These are phyloP conservation scores for Ophiocordyceps camponoti-saundersi DNA, from an alignment of 2,329 filamentous ascomycete genomes.

Conservation along the genomic window DNA sequence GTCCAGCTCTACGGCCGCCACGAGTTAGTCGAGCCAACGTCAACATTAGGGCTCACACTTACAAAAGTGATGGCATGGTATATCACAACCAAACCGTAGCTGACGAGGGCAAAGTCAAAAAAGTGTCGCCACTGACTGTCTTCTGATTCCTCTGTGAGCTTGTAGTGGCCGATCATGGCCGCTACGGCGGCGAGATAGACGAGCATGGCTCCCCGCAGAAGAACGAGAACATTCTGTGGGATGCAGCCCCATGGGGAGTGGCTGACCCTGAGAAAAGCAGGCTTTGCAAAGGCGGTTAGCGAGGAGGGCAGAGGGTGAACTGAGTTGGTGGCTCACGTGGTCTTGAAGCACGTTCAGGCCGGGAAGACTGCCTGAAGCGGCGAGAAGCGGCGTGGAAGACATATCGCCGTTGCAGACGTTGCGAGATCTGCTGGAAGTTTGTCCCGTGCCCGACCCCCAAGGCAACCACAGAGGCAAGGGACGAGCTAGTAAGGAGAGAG, in stretches of 20 bases:
- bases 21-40: not conserved
- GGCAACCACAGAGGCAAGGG: not conserved
- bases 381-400: conserved; percentile 18
- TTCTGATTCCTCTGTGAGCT: conserved; percentile 21
- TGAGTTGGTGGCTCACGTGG: conserved; percentile 10
- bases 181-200: conserved; percentile 24
- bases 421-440: not conserved
- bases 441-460: not conserved
- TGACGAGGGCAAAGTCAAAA: conserved; percentile 32
- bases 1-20: conserved; percentile 26
- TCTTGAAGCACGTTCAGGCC: conserved; percentile 16
- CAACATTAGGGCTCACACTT: conserved; percentile 8
- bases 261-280: conserved; percentile 31
- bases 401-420: conserved; percentile 6
- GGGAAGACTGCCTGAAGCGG: conserved; percentile 11
- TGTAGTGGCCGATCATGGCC: conserved; percentile 26
- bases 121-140: conserved; percentile 22
- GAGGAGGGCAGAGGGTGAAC: not conserved
- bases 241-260: conserved; percentile 33
- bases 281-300: conserved; percentile 13
- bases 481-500: not conserved
- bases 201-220: conserved; percentile 23
- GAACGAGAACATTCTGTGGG: conserved; percentile 26
- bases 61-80: conserved; percentile 31
- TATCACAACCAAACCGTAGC: conserved; percentile 22